Evolutionary conservation across 2,329 filamentous ascomycete genomes (phyloP).

Genomic region (Verticillium zaregamsianum): DNA sequence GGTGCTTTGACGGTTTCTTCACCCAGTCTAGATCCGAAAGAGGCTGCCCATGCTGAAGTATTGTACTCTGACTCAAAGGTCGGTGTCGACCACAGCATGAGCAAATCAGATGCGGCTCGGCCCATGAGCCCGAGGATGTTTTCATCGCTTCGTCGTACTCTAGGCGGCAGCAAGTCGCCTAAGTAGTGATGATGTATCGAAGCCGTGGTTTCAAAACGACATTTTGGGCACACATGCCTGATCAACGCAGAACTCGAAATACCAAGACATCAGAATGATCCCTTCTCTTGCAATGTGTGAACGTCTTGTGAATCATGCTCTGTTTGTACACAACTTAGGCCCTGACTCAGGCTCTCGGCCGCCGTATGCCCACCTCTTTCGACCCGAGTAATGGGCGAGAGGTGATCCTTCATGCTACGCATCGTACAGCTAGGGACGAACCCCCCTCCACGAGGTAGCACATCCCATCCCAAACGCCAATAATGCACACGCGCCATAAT

Average conservation of each 20-base stretch:
- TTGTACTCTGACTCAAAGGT: not conserved
- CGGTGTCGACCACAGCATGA: not conserved
- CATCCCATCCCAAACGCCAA: constrained; percentile 1
- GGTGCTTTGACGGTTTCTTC: not conserved
- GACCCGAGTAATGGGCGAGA: not conserved
- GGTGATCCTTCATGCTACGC: not conserved
- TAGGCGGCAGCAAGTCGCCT: not conserved
- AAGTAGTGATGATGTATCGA: not conserved
- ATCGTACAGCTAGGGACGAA: not conserved
- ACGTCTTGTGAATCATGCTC: not conserved
- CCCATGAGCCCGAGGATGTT: not conserved
- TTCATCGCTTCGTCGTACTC: not conserved
- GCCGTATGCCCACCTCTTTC: not conserved
- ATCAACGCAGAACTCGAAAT: not conserved
- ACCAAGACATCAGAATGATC: not conserved
- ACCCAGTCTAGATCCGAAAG: not conserved
- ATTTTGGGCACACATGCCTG: not conserved
- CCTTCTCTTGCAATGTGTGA: not conserved
- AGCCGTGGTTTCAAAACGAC: not conserved
- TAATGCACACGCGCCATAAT: constrained; percentile 1
- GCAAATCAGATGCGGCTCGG: not conserved
- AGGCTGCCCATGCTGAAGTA: not conserved
- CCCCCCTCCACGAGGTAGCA: not conserved
- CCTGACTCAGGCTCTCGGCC: not conserved
- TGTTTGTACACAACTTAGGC: not conserved